A percentile compares a stretch with the other conserved stretches of the same genome.
These are phyloP conservation scores for Hippophae rhamnoides DNA, from an alignment of 306 rosid genomes.

Conservation along the genomic window DNA sequence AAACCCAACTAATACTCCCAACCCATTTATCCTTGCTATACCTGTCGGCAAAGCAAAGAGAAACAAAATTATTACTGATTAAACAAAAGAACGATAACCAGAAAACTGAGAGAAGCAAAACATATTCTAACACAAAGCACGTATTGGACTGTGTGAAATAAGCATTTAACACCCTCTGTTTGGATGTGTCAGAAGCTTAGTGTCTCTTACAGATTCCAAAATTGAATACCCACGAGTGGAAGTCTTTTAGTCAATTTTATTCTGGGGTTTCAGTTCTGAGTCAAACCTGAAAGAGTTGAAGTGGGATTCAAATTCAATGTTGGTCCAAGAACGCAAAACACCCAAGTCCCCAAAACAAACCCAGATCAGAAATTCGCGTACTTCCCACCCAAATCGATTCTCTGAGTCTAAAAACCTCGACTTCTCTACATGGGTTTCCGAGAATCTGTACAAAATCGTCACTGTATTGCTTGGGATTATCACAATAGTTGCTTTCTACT, in stretches of 20 bases:
- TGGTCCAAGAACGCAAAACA: conserved; percentile 70
- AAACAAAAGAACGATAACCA: neutral
- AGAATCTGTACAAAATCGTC: conserved; percentile 51
- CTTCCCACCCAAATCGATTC: conserved; percentile 41
- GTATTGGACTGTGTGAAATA: too few relatives aligned
- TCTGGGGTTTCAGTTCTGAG: conserved; percentile 1
- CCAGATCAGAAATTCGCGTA: conserved; percentile 31
- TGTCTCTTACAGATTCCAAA: neutral
- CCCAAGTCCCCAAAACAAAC: conserved; percentile 48
- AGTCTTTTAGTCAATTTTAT: neutral
- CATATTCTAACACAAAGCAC: too few relatives aligned
- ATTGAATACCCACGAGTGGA: neutral
- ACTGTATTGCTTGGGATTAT: conserved; percentile 37
- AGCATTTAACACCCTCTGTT: neutral
- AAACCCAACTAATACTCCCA: conserved; percentile 7
- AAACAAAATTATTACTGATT: neutral
- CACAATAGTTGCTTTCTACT: conserved; percentile 64
- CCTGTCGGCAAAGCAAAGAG: conserved; percentile 48
- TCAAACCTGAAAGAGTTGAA: neutral
- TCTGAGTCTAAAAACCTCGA: conserved; percentile 50
- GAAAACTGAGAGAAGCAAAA: too few relatives aligned
- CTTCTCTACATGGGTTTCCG: conserved; percentile 74
- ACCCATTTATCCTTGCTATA: conserved; percentile 8
- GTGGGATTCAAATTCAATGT: conserved; percentile 38
- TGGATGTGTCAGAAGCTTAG: neutral